phyloP scores from a whole-genome alignment of 2,329 filamentous ascomycete species.

The Huntiella decipiens region DNA sequence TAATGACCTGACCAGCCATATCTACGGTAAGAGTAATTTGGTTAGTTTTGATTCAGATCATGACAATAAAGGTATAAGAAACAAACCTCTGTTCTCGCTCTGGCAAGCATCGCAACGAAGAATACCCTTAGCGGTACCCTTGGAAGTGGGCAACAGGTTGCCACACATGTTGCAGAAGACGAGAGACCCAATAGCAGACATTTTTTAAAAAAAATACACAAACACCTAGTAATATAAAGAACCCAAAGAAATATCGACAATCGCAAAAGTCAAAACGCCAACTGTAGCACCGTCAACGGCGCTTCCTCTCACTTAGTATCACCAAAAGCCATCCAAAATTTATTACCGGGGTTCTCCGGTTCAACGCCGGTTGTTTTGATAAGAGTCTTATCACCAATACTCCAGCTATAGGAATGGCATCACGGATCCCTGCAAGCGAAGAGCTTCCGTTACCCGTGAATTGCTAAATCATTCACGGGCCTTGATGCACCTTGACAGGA shows the following conservation, averaged over 20 bases:
- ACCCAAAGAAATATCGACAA: not conserved
- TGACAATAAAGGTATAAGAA: not conserved
- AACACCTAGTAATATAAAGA: not conserved
- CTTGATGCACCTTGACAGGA: not conserved
- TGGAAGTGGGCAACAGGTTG: conserved; percentile 67
- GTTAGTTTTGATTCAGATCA: conserved; percentile 4
- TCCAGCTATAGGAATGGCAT: not conserved
- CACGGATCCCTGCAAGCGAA: conserved; percentile 10
- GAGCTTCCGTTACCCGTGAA: not conserved
- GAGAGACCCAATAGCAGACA: conserved; percentile 79
- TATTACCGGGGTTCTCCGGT: not conserved
- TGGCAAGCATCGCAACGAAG: conserved; percentile 75
- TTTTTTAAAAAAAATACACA: conserved; percentile 24
- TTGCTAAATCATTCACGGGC: not conserved
- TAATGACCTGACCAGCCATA: conserved; percentile 53
- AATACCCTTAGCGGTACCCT: conserved; percentile 55
- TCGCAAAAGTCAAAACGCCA: not conserved
- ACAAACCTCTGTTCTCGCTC: conserved; percentile 58
- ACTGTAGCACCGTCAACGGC: not conserved
- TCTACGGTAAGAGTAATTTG: conserved; percentile 27
- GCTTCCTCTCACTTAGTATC: not conserved
- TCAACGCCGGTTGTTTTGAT: conserved; percentile 7
- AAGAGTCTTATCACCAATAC: conserved; percentile 5
- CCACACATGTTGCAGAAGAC: conserved; percentile 90
- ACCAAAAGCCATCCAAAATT: conserved; percentile 3